phyloP scores from a whole-genome alignment of 352 stramenopile genomes.

The Saprolegnia diclina region DNA sequence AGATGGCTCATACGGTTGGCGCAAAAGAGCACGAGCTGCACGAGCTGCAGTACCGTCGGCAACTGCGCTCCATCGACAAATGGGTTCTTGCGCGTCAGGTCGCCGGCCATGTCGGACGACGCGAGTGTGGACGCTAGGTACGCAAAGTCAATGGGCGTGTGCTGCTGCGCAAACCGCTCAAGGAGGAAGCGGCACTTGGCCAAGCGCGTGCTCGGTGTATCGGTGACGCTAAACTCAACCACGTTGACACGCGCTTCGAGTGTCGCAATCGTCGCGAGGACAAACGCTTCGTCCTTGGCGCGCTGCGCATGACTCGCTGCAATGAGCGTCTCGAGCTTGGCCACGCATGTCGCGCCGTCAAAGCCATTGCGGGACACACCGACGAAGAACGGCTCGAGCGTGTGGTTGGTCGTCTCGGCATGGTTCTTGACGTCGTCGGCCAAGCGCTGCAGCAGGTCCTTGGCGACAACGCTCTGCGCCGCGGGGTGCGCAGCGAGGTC shows the following conservation, averaged over 20 bases:
- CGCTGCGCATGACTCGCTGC: constrained; percentile 45
- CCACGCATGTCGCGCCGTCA: constrained; percentile 21
- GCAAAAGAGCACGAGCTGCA: constrained; percentile 58
- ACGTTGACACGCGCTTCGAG: constrained; percentile 53
- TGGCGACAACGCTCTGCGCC: constrained; percentile 90
- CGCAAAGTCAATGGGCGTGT: constrained; percentile 63
- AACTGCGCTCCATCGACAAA: constrained; percentile 36
- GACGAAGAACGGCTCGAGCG: constrained; percentile 67
- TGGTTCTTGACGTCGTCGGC: constrained; percentile 88
- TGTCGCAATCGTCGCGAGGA: constrained; percentile 45
- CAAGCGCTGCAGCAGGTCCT: constrained; percentile 91
- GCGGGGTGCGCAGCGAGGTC: constrained; percentile 85
- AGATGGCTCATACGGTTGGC: constrained; percentile 83
- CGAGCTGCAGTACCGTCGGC: constrained; percentile 38
- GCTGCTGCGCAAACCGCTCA: constrained; percentile 48
- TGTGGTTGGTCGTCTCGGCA: constrained; percentile 58
- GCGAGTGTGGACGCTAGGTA: constrained; percentile 70
- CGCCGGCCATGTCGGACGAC: constrained; percentile 50
- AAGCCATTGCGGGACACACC: constrained; percentile 27
- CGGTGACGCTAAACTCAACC: constrained; percentile 29
- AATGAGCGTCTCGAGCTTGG: constrained; percentile 47
- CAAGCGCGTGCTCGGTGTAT: constrained; percentile 17
- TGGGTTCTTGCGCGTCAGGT: constrained; percentile 64
- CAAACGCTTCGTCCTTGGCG: constrained; percentile 43
- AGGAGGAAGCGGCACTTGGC: constrained; percentile 50